Evolutionary conservation across 345 rosid species (phyloP).

Genomic region (Geranium brycei): DNA sequence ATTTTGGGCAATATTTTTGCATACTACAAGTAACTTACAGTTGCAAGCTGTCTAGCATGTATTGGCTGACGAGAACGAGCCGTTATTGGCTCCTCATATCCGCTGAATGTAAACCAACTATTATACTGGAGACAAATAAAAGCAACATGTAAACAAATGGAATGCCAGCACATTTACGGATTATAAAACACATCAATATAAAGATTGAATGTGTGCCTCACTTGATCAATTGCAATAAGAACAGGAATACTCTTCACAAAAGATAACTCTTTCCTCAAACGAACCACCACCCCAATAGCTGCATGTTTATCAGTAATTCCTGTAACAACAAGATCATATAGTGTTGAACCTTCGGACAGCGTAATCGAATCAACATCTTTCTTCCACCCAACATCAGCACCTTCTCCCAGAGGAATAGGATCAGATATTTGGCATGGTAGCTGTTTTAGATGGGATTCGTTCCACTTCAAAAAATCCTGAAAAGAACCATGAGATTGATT

Average conservation of each 20-base stretch:
- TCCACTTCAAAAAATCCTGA: constrained; percentile 66
- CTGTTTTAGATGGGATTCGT: constrained; percentile 45
- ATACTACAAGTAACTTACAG: constrained; percentile 29
- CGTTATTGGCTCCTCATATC: constrained; percentile 74
- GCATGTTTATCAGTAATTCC: constrained; percentile 78
- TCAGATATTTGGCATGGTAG: constrained; percentile 60
- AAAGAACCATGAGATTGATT: constrained; percentile 10
- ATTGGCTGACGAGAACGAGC: constrained; percentile 56
- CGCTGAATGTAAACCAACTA: constrained; percentile 94
- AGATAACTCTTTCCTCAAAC: constrained; percentile 79
- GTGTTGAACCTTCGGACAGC: constrained; percentile 53
- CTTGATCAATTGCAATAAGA: constrained; percentile 88
- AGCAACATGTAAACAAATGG: constrained; percentile 12
- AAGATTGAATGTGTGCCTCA: constrained; percentile 22
- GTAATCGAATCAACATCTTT: constrained; percentile 58
- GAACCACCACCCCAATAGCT: constrained; percentile 66
- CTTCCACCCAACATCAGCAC: constrained; percentile 82
- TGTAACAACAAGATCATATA: constrained; percentile 63
- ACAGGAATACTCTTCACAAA: constrained; percentile 83
- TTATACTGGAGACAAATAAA: constrained; percentile 49
- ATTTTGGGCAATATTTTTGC: neutral
- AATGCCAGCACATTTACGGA: constrained; percentile 3
- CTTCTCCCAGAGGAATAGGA: constrained; percentile 81
- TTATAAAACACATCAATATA: neutral
- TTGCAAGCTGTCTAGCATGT: constrained; percentile 86